Conservation (phyloP, 495 filamentous ascomycete genomes). For the Trichoderma gamsii region DNA sequence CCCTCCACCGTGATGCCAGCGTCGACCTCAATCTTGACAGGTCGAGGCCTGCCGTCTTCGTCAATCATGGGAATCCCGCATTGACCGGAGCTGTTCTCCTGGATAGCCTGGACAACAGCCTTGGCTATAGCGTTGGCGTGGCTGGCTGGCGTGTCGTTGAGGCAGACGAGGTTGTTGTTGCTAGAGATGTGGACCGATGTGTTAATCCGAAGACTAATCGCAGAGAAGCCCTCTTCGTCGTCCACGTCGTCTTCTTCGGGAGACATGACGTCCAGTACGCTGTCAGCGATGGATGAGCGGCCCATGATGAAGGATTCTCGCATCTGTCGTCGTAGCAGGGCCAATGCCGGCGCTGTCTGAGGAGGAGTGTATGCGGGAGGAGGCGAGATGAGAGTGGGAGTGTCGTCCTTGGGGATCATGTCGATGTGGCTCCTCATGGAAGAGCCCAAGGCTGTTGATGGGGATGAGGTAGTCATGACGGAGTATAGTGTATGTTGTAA, state of each 20-base stretch:
- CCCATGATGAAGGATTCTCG: not conserved
- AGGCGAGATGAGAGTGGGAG: not conserved
- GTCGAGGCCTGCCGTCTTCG: slow-evolving; percentile 24
- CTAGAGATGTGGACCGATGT: slow-evolving; percentile 22
- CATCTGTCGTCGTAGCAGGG: not conserved
- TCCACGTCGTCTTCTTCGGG: not conserved
- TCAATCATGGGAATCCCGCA: slow-evolving; percentile 28
- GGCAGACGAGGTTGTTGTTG: slow-evolving; percentile 23
- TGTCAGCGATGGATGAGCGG: not conserved
- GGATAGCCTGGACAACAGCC: slow-evolving; percentile 22
- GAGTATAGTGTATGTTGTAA: not conserved
- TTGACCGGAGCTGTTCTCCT: slow-evolving; percentile 18
- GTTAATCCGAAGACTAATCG: slow-evolving; percentile 22
- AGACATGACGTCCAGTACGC: not conserved
- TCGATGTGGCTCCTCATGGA: not conserved
- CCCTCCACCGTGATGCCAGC: slow-evolving; percentile 24
- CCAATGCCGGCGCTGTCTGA: not conserved
- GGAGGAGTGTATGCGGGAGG: slow-evolving; percentile 1
- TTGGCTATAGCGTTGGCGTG: slow-evolving; percentile 18
- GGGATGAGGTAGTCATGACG: not conserved
- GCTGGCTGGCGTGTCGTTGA: slow-evolving; percentile 14
- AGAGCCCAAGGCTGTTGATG: not conserved
- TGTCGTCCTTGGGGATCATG: not conserved
- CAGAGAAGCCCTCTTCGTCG: slow-evolving; percentile 15
- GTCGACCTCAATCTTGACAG: slow-evolving; percentile 22